phyloP scores from a whole-genome alignment of 306 rosid species.

The Astragalus glycyphyllos region DNA sequence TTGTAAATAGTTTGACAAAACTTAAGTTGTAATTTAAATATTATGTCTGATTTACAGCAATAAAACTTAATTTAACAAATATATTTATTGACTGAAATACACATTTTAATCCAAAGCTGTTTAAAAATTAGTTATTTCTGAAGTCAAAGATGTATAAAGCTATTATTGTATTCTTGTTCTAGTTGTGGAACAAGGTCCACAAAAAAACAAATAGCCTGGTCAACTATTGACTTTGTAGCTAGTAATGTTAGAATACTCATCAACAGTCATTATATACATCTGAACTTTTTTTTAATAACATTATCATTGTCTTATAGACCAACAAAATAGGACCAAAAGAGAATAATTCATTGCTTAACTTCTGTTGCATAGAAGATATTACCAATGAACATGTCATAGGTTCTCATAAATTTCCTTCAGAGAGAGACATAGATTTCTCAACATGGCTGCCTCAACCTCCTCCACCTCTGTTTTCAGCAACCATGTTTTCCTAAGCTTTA shows the following conservation, averaged over 20 bases:
- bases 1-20: too few relatives aligned
- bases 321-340: slow-evolving; percentile 3
- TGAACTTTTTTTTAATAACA: neutral
- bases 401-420: too few relatives aligned
- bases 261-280: slow-evolving; percentile 6
- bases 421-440: too few relatives aligned
- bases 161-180: neutral
- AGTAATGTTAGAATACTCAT: neutral
- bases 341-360: neutral
- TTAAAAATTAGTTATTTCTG: neutral
- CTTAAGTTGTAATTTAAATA: too few relatives aligned
- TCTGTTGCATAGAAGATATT: slow-evolving; percentile 12
- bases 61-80: too few relatives aligned
- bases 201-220: neutral
- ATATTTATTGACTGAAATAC: too few relatives aligned
- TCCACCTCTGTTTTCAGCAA: slow-evolving; percentile 38
- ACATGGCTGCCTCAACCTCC: slow-evolving; percentile 9
- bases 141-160: neutral
- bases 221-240: slow-evolving; percentile 30
- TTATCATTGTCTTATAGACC: neutral
- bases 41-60: too few relatives aligned
- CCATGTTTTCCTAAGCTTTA: slow-evolving; percentile 48
- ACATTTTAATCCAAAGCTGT: neutral
- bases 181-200: neutral
- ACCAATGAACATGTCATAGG: slow-evolving; percentile 1